Evolutionary conservation across 257 asterid genomes (phyloP).

Genomic region (Perilla frutescens): DNA sequence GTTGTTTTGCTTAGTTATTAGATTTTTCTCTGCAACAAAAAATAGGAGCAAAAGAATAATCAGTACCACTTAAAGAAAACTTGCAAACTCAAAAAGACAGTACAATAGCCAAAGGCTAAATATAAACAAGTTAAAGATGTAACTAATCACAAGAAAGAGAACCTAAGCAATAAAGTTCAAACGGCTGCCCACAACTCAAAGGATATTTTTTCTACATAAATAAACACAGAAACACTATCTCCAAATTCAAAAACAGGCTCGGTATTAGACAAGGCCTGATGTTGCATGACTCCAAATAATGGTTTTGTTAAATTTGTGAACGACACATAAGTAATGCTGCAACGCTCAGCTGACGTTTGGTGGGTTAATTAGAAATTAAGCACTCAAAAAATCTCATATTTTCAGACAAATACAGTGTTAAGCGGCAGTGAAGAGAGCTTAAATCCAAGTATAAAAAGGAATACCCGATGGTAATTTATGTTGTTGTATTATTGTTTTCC

Average conservation of each 20-base stretch:
- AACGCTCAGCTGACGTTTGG: slow-evolving; percentile 8
- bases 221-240: background rate
- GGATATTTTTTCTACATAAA: background rate
- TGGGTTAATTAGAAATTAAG: slow-evolving; percentile 5
- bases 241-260: slow-evolving; percentile 5
- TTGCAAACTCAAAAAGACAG: background rate
- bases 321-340: background rate
- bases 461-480: background rate
- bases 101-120: slow-evolving; percentile 28
- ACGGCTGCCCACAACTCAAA: background rate
- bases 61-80: slow-evolving; percentile 17
- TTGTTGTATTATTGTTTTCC: too few relatives aligned
- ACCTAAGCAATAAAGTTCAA: background rate
- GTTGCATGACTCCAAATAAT: background rate
- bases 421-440: background rate
- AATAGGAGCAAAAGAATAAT: slow-evolving; percentile 26
- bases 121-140: slow-evolving; percentile 7
- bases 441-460: background rate
- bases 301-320: background rate
- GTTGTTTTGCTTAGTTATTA: slow-evolving; percentile 64
- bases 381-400: background rate
- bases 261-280: slow-evolving; percentile 8
- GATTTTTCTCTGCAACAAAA: slow-evolving; percentile 64
- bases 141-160: slow-evolving; percentile 4
- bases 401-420: background rate